These are phyloP conservation scores for Earliella scabrosa DNA, from an alignment of 1,284 basidiomycete genomes.

Conservation along the genomic window DNA sequence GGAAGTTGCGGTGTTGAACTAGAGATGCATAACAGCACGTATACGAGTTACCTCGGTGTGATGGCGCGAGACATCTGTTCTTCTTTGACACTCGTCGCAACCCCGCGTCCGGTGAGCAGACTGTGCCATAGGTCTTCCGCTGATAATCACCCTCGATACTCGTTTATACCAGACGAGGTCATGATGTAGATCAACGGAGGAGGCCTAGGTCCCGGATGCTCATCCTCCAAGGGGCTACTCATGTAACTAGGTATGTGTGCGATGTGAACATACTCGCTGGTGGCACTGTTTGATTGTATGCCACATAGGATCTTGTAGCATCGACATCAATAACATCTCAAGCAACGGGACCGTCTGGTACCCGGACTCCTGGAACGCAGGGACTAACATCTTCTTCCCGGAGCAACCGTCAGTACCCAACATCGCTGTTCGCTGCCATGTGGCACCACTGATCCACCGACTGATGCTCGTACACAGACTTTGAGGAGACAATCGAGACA, in stretches of 20 bases:
- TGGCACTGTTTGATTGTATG: too few species aligned
- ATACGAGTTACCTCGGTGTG: constrained; percentile 67
- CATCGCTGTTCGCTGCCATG: too few species aligned
- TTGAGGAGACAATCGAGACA: constrained; percentile 60
- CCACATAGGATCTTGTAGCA: constrained; percentile 56
- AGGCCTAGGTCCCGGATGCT: constrained; percentile 70
- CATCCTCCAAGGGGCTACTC: constrained; percentile 66
- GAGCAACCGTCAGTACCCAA: constrained; percentile 57
- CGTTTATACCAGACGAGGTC: constrained; percentile 63
- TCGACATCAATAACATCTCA: constrained; percentile 52
- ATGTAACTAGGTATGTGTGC: constrained; percentile 50
- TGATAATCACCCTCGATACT: too few species aligned
- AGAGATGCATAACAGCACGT: constrained; percentile 53
- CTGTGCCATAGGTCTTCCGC: too few species aligned
- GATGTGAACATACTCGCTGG: too few species aligned
- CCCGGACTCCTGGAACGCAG: constrained; percentile 65
- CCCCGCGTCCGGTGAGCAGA: constrained; percentile 52
- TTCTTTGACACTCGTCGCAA: constrained; percentile 81
- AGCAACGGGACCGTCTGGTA: constrained; percentile 62
- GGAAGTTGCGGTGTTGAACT: too few species aligned
- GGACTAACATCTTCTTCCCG: constrained; percentile 73
- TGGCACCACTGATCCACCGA: too few species aligned
- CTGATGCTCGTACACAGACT: constrained; percentile 67
- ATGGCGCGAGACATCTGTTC: constrained; percentile 69
- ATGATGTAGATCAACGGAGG: constrained; percentile 79